A percentile compares a stretch with the other conserved stretches of the same genome.
Conservation (phyloP, 257 asterid species). For the Euphrasia confusa region DNA sequence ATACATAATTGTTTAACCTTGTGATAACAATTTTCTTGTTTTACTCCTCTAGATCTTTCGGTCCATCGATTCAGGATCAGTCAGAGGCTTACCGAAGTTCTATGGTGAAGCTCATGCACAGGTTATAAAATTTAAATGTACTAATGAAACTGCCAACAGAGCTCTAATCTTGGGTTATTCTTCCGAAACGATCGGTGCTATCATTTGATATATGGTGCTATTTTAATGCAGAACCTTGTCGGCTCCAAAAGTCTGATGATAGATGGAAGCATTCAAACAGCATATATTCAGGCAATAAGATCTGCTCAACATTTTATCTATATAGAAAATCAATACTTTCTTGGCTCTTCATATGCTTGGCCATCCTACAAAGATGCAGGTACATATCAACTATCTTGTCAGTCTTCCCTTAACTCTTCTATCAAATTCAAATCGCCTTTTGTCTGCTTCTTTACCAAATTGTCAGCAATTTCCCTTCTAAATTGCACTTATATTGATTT, state of each 20-base stretch:
- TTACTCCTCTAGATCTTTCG: conserved; percentile 63
- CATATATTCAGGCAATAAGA: conserved; percentile 86
- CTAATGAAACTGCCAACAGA: not conserved
- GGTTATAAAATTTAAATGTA: conserved; percentile 33
- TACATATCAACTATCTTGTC: conserved; percentile 18
- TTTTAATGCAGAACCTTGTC: conserved; percentile 53
- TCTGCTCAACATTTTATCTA: conserved; percentile 85
- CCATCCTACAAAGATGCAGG: conserved; percentile 84
- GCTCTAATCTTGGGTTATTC: not conserved
- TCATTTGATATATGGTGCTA: not conserved
- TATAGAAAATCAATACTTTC: conserved; percentile 85
- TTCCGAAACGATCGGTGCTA: not conserved
- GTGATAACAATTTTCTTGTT: conserved; percentile 12
- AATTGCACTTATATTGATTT: too few species aligned
- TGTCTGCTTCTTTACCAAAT: conserved; percentile 17
- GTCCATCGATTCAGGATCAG: conserved; percentile 88
- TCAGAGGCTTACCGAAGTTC: conserved; percentile 68
- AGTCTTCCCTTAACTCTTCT: not conserved
- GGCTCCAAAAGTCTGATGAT: conserved; percentile 64
- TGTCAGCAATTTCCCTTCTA: conserved; percentile 15
- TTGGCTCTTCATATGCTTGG: conserved; percentile 93
- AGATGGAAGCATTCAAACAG: conserved; percentile 81
- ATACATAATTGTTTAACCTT: conserved; percentile 23
- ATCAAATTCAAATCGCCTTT: not conserved
- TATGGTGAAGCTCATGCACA: conserved; percentile 48